Base-by-base conservation (phyloP, 23 red algal species). In the Gracilaria domingensis region DNA sequence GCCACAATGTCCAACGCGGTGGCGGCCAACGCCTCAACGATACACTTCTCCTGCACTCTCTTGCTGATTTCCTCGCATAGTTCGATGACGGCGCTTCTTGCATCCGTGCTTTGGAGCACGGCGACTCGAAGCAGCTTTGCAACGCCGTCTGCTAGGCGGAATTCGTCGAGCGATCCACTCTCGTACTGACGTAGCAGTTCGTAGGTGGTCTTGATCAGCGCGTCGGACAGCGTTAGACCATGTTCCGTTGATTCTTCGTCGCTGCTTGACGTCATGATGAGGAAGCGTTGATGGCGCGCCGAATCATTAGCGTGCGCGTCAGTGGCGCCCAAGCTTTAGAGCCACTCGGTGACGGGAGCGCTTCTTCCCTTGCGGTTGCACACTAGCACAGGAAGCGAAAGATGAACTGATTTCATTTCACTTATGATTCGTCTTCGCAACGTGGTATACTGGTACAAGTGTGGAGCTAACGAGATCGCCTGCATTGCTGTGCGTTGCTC, bases 181-280 rank as follows among this genome's bases (percentile, higher is more conserved):
- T 90, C 71, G 17, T 70, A 65, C 28, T 65, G 87, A 1, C 87
- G 87, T 12, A 90, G 49, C 9, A 90, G 45, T 49, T 90, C 87
- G 28, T 72, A 34, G 23, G 70, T 69, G 9, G 84, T 75, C 47
- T 37, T 50, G 7, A 75, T 18, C 39, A 88, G 67, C 12, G 65
- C 84, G 49, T 72, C 66, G 13, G 84, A 61, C 21, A 88, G 40
- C n/a, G 47, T 38, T 13, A 54, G 81, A 1, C 21, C 42, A 11
- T 77, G 38, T 50, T 49, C 72, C 9, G 21, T 34, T 25, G 45
- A 23, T 42, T 45, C 21, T 17, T 77, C 72, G 39, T 77, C 72
- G 72, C 72, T 50, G 72, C 72, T 77, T 48, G 72, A 77, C 72
- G 72, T 50, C 72, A 77, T 77, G 29, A 37, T 69, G 7, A 37